Conservation (phyloP, 2,329 filamentous ascomycete species). For the Xylaria arbuscula region DNA sequence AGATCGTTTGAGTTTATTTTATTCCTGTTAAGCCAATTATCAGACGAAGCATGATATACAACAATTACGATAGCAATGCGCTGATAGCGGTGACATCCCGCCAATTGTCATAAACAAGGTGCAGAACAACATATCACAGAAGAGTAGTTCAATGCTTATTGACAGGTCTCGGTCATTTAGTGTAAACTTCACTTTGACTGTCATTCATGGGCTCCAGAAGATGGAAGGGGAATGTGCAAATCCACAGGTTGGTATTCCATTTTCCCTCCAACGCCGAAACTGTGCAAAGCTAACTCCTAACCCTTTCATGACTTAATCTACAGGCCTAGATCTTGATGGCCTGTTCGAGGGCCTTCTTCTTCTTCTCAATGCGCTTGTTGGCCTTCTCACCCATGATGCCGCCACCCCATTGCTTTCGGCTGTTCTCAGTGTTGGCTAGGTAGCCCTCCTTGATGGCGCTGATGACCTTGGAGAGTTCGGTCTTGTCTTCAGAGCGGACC, state of each 20-base stretch:
- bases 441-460: constrained; percentile 98
- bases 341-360: constrained; percentile 90
- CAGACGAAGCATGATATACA: neutral
- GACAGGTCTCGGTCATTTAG: constrained; percentile 34
- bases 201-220: constrained; percentile 44
- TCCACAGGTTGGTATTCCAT: constrained; percentile 54
- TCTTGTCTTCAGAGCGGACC: constrained; percentile 98
- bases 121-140: constrained; percentile 12
- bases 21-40: neutral
- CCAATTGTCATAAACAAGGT: neutral
- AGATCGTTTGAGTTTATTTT: neutral
- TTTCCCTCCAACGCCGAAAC: constrained; percentile 54
- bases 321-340: constrained; percentile 93
- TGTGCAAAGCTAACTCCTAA: constrained; percentile 52
- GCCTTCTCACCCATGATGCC: constrained; percentile 99
- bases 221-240: constrained; percentile 50
- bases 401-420: constrained; percentile 96
- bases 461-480: constrained; percentile 95
- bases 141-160: neutral
- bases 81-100: neutral
- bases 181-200: constrained; percentile 45
- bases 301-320: constrained; percentile 46
- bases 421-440: constrained; percentile 92
- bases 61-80: neutral
- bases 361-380: constrained; percentile 80